Base-by-base conservation (phyloP, 768 basidiomycete species). In the Auriscalpium orientale region DNA sequence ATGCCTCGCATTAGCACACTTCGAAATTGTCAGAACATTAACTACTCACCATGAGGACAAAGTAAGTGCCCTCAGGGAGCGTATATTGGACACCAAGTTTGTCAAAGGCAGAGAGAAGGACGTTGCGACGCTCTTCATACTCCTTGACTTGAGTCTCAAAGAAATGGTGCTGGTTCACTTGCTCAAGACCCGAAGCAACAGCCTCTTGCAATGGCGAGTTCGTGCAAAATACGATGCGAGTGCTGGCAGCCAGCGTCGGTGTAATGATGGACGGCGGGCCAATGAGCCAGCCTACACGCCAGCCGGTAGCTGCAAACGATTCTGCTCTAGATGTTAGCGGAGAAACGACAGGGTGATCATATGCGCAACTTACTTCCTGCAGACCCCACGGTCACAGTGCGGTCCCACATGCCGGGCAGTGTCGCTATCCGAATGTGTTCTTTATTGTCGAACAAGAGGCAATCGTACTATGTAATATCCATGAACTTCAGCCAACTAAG, bases 351-450 rank as follows among this genome's bases (percentile, higher is more conserved):
- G 18, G 13, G n/a, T 46, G n/a, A 54, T 28, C 16, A 6, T 8
- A 20, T 10, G 46, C 9, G 33, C 12, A 13, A 66, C 71, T 74
- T 71, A 92, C 92, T 95, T 63, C 94, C 94, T 33, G 91, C 95
- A n/a, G 92, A 95, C 43, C 89, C 85, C 54, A 98, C 91, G 8
- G 95, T 98, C 45, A 99, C 85, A 0, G 97, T 99, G 46, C 97
- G 84, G 62, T 98, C 91, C 95, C 95, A 98, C 91, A 98, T 97
- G 20, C 93, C 91, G 6, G 94, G 95, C n/a, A 99, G 78, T 37
- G 76, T 91, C 4, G 95, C 95, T 63, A 98, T 88, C 53, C 95
- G 86, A 54, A 94, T 76, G 69, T 99, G 97, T 65, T 95, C 85
- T 65, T 87, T 85, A 37, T 79, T 82, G 63, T 94, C 91, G 62